These are phyloP conservation scores for Passalora sequoiae DNA, from an alignment of 2,329 filamentous ascomycete species.

Conservation along the genomic window DNA sequence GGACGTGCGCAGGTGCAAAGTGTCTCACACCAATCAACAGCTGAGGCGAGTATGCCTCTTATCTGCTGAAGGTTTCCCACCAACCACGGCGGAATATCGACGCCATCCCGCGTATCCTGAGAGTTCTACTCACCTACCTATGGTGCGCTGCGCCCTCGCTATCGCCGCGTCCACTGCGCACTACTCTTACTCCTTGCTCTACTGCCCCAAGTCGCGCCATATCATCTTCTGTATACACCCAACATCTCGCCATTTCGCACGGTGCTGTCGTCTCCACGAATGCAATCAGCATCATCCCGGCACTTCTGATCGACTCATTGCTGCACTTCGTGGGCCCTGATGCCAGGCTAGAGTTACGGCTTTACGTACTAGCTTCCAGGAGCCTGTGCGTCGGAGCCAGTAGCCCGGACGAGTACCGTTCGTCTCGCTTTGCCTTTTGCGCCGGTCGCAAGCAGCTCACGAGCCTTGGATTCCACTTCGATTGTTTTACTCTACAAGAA, in stretches of 20 bases:
- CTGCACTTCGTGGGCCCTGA: constrained; percentile 1
- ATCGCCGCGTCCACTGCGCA: background rate
- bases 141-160: background rate
- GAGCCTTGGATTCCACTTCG: constrained; percentile 7
- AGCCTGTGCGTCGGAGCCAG: constrained; percentile 6
- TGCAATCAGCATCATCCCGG: background rate
- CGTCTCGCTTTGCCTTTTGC: constrained; percentile 3
- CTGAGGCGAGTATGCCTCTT: background rate
- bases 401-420: background rate
- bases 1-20: background rate
- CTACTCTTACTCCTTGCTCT: background rate
- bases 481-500: constrained; percentile 13
- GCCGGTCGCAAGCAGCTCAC: constrained; percentile 10
- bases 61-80: background rate
- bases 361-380: constrained; percentile 2
- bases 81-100: background rate
- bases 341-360: background rate
- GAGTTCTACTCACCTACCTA: background rate
- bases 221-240: background rate
- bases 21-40: background rate
- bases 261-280: background rate
- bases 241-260: background rate
- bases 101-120: background rate
- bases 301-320: constrained; percentile 6
- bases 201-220: background rate